A percentile compares a stretch with the other conserved stretches of the same genome.
Evolutionary conservation across 257 asterid genomes (phyloP).

Genomic region (Capsicum pubescens): DNA sequence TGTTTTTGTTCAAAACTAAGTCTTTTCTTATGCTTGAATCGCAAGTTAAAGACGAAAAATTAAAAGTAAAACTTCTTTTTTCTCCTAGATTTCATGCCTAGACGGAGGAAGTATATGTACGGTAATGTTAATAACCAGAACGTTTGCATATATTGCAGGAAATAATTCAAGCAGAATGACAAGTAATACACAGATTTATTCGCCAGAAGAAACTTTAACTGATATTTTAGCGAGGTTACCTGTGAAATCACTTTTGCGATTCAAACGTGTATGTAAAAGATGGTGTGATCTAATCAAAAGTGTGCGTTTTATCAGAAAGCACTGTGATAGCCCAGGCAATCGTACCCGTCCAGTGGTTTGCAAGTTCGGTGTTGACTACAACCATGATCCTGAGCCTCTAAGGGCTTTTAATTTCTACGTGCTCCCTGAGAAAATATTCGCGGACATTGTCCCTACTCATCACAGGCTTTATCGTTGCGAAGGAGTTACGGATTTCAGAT

Average conservation of each 20-base stretch:
- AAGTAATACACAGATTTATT: not conserved
- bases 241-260: conserved; percentile 21
- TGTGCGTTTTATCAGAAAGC: not conserved
- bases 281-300: not conserved
- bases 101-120: not conserved
- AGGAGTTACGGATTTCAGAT: not conserved
- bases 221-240: not conserved
- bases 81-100: not conserved
- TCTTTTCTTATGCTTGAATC: not conserved
- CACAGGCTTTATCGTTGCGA: conserved; percentile 15
- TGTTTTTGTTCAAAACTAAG: not conserved
- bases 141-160: not conserved
- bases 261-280: not conserved
- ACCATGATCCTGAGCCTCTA: not conserved
- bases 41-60: not conserved
- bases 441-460: not conserved
- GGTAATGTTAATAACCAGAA: not conserved
- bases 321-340: not conserved
- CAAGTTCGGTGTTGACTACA: conserved; percentile 21
- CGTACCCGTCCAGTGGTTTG: not conserved
- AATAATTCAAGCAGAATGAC: not conserved
- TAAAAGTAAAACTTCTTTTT: not conserved
- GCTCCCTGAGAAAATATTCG: not conserved
- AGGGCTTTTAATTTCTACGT: conserved; percentile 14
- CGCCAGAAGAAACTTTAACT: not conserved